Evolutionary conservation across 1,139 yeast species (phyloP), one percentile per base, ranked within the genome.

Genomic region (Eremothecium gossypii): DNA sequence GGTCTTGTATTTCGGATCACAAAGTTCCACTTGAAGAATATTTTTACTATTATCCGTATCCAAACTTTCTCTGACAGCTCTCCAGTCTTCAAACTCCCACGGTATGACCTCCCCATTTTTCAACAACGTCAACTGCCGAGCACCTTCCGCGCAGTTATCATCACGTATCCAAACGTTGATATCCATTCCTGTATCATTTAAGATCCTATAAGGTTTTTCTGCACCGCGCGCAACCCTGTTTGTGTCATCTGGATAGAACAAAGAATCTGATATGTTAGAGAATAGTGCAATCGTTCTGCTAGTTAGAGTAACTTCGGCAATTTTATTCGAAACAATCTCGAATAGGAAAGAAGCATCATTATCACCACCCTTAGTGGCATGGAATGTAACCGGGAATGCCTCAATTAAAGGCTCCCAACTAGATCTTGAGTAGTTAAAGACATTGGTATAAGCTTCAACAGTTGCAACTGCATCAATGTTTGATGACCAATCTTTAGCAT

Each of bases 81-180:
- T 73, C 96, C 97, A 91, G 56, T 91, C 96, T 55, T 89, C 95
- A 67, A 93, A 93, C 35, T 91, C 79, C 97, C 97, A 93, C 0
- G 89, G 83, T 8, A 76, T 63, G 7, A 65, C 65, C 5, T 73
- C 74, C 3, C 75, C 73, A 36, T 79, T 71, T 38, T 67, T 66
- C 20, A 87, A 61, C 0, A 57, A 45, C 0, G 71, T 67, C 32
- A 62, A 44, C 23, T 53, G 57, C n/a, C 52, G 56, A 35, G 54
- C 49, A 38, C 54, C 51, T 7, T 58, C 58, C 2, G 55, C 51
- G 4, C n/a, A 12, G 8, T 9, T 28, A 30, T 37, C 44, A 13
- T 54, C 55, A 43, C 82, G 82, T 13, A 76, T 71, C 96, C 96
- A 89, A 1, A 91, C 76, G 42, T 79, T 77, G 27, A 91, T 47